Conservation (phyloP, 768 basidiomycete species). For the Lyophyllum shimeji region DNA sequence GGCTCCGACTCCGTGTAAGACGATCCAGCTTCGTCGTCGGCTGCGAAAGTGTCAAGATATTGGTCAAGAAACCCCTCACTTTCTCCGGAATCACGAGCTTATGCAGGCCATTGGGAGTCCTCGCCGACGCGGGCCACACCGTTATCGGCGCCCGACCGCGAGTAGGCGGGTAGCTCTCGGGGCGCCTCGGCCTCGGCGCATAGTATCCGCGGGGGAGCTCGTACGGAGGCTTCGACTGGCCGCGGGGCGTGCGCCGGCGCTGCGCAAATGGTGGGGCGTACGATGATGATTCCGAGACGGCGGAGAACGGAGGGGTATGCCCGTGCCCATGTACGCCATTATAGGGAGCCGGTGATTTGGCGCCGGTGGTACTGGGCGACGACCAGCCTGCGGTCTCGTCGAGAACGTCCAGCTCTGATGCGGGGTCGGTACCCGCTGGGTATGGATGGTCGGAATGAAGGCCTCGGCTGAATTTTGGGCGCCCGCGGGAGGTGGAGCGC, state of each 20-base stretch:
- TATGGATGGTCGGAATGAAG: neutral
- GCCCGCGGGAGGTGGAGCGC: constrained; percentile 19
- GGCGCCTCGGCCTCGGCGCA: neutral
- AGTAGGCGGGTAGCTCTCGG: constrained; percentile 2
- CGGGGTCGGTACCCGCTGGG: constrained; percentile 8
- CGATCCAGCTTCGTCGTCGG: constrained; percentile 10
- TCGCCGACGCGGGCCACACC: neutral
- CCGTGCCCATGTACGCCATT: neutral
- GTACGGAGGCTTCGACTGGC: constrained; percentile 16
- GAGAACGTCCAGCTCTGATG: constrained; percentile 17
- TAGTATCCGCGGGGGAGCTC: neutral
- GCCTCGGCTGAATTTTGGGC: constrained; percentile 11
- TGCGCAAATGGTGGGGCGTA: neutral
- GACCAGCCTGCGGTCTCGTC: constrained; percentile 18
- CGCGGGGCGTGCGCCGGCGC: neutral
- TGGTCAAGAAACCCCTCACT: constrained; percentile 3
- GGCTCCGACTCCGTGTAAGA: constrained; percentile 20
- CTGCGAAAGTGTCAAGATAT: constrained; percentile 8
- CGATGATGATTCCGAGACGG: neutral
- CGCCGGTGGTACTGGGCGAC: neutral
- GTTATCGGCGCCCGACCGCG: too few species aligned
- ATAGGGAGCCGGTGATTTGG: neutral
- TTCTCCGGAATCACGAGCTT: neutral
- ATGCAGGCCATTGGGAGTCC: neutral
- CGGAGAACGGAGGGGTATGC: neutral